A percentile compares a stretch with the other conserved stretches of the same genome.
phyloP scores from a whole-genome alignment of 495 filamentous ascomycete genomes.

The Neurospora sp. region DNA sequence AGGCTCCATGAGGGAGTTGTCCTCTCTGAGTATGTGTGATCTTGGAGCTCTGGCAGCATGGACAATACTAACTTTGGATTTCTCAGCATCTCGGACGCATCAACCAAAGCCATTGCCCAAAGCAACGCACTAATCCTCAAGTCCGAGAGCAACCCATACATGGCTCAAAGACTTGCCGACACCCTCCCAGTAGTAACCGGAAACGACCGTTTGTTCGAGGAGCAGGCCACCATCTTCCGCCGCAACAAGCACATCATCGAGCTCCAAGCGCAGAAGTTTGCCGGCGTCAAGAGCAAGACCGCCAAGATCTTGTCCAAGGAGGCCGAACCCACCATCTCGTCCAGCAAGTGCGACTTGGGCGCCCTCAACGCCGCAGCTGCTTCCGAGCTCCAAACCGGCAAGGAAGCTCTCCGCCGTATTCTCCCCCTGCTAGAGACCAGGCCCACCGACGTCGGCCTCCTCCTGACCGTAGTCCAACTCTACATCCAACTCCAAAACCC shows the following conservation, averaged over 20 bases:
- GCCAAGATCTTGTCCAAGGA: conserved; percentile 41
- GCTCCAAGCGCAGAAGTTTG: conserved; percentile 68
- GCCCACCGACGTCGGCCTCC: conserved; percentile 73
- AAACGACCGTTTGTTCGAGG: conserved; percentile 66
- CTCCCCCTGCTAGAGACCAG: conserved; percentile 63
- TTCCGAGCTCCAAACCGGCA: conserved; percentile 50
- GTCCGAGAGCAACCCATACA: conserved; percentile 61
- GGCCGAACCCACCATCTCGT: conserved; percentile 42
- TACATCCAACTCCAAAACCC: conserved; percentile 68
- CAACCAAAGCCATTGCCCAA: conserved; percentile 66
- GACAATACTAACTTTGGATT: conserved; percentile 13
- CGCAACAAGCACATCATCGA: conserved; percentile 64
- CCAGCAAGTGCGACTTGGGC: conserved; percentile 52
- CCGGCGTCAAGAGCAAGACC: conserved; percentile 60
- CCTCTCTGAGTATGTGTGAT: conserved; percentile 26
- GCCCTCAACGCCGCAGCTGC: conserved; percentile 75
- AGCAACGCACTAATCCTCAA: conserved; percentile 63
- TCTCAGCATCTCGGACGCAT: conserved; percentile 62
- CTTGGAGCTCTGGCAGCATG: not conserved
- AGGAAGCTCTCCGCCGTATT: conserved; percentile 62
- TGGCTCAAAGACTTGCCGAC: conserved; percentile 59
- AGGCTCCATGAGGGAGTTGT: conserved; percentile 51
- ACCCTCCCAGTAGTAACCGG: conserved; percentile 45
- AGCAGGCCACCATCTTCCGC: conserved; percentile 56
- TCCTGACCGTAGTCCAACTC: conserved; percentile 75